phyloP scores from a whole-genome alignment of 768 basidiomycete genomes.

The Russula virescens region DNA sequence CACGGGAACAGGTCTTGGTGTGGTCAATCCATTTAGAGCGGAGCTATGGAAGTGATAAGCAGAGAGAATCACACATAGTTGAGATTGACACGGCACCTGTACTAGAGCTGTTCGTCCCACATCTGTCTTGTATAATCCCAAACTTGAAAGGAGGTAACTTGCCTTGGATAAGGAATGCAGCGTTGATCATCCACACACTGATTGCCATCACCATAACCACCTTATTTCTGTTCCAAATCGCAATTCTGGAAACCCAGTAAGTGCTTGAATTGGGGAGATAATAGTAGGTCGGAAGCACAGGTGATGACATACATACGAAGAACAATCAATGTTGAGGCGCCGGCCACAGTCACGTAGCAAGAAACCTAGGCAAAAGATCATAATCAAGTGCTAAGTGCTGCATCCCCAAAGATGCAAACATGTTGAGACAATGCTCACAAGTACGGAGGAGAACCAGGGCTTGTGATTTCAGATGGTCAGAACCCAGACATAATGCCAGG shows the following conservation, averaged over 20 bases:
- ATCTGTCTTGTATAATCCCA: no score
- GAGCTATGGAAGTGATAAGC: background rate
- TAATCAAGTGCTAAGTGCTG: no score
- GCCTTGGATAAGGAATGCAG: conserved; percentile 6
- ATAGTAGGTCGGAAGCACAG: no score
- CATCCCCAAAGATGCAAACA: no score
- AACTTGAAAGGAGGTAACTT: background rate
- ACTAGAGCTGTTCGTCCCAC: background rate
- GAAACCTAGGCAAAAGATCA: background rate
- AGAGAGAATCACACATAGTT: no score
- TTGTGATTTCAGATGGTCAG: background rate
- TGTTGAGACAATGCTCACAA: background rate
- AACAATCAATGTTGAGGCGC: background rate
- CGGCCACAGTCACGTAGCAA: background rate
- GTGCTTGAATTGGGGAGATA: no score
- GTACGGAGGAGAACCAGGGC: background rate
- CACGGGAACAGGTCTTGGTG: background rate
- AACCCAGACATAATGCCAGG: background rate
- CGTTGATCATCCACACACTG: background rate
- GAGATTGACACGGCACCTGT: background rate
- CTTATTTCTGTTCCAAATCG: conserved; percentile 4
- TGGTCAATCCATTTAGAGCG: background rate
- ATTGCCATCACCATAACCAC: background rate
- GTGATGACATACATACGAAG: conserved; percentile 3
- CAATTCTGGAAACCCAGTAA: background rate